A percentile compares a stretch with the other conserved stretches of the same genome.
These are phyloP conservation scores for Paragyromitra xinjiangensis DNA, from an alignment of 495 filamentous ascomycete genomes.

Conservation along the genomic window DNA sequence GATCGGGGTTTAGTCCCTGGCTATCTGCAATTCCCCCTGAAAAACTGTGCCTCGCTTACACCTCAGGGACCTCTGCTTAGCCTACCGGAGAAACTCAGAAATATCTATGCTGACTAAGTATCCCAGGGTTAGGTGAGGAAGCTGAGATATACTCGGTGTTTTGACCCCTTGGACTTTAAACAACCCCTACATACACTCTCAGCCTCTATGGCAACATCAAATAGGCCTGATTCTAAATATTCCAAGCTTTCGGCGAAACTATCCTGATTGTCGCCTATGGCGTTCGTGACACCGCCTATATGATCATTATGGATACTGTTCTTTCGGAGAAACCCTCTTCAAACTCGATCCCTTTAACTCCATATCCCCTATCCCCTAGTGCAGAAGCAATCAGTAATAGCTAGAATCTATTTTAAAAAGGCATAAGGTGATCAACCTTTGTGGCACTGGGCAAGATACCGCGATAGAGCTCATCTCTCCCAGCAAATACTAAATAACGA, in stretches of 20 bases:
- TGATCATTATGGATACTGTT: not conserved
- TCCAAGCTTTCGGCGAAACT: not conserved
- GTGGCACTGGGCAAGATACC: not conserved
- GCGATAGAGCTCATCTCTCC: too few relatives aligned
- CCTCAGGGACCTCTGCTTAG: too few relatives aligned
- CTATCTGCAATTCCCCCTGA: too few relatives aligned
- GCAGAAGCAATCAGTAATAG: not conserved
- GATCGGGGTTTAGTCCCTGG: too few relatives aligned
- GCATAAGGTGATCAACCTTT: not conserved
- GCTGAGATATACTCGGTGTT: not conserved
- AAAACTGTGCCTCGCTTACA: too few relatives aligned
- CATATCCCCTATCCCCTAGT: slow-evolving; percentile 1
- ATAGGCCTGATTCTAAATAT: not conserved
- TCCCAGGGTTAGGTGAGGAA: not conserved
- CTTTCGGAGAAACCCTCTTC: not conserved
- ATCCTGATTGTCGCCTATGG: not conserved
- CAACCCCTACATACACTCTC: not conserved
- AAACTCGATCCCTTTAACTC: slow-evolving; percentile 12
- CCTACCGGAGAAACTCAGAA: too few relatives aligned
- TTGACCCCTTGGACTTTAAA: not conserved
- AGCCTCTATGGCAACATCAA: not conserved
- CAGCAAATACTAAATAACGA: too few relatives aligned
- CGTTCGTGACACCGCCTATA: not conserved
- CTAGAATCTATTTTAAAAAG: not conserved
- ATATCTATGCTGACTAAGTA: not conserved